Conservation (phyloP, 2,329 filamentous ascomycete species). For the Pyrenochaeta sp. region DNA sequence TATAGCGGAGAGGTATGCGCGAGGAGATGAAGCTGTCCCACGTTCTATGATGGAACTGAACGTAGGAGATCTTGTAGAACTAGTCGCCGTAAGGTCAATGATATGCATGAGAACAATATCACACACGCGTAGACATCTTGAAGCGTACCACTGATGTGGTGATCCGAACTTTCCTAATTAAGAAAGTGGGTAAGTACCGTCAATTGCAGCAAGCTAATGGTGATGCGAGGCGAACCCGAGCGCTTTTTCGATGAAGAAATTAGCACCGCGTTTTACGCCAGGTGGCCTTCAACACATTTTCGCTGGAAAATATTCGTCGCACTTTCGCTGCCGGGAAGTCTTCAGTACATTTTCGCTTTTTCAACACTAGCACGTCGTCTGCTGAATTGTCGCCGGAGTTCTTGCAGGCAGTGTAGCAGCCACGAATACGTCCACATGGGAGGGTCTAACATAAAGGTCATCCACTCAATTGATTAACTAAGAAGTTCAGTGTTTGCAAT, state of each 20-base stretch:
- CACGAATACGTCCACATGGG: too few relatives aligned
- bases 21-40: neutral
- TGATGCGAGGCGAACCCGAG: neutral
- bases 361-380: too few relatives aligned
- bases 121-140: neutral
- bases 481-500: too few relatives aligned
- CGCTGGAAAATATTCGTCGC: too few relatives aligned
- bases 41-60: neutral
- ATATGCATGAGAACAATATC: neutral
- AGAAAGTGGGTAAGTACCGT: neutral
- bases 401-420: too few relatives aligned
- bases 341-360: too few relatives aligned
- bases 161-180: neutral
- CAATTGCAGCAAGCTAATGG: neutral
- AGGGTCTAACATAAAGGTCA: too few relatives aligned
- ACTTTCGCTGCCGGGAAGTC: too few relatives aligned
- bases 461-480: too few relatives aligned
- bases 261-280: neutral
- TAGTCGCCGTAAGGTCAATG: neutral
- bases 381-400: too few relatives aligned
- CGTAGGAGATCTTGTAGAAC: neutral
- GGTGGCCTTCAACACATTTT: neutral
- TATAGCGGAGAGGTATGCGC: slow-evolving; percentile 13
- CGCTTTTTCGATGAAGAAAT: neutral
- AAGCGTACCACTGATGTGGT: neutral